phyloP scores from a whole-genome alignment of 345 rosid species.

The Lepidium africanum region DNA sequence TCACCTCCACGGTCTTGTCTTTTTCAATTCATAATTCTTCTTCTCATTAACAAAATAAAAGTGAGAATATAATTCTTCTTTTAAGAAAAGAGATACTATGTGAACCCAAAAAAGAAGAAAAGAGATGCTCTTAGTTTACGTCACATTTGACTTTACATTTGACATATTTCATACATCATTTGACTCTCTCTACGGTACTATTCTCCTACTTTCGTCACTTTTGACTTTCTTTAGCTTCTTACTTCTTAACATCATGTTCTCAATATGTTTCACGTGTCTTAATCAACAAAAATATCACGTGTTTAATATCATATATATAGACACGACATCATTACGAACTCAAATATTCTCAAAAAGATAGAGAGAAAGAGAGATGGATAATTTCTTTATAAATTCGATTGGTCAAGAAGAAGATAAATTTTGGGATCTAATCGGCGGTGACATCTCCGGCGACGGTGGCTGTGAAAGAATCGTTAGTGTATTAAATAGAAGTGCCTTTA shows the following conservation, averaged over 20 bases:
- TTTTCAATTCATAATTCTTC: not conserved
- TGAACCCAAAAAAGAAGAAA: too few species aligned
- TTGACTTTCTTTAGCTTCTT: too few species aligned
- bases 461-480: not conserved
- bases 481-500: constrained; percentile 38
- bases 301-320: not conserved
- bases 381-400: constrained; percentile 16
- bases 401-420: constrained; percentile 18
- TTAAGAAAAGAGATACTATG: not conserved
- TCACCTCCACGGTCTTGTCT: not conserved
- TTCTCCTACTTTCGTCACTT: not conserved
- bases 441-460: not conserved
- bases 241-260: not conserved
- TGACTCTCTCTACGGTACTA: not conserved
- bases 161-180: too few species aligned
- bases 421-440: constrained; percentile 22
- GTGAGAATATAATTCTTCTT: too few species aligned
- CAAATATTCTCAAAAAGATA: not conserved
- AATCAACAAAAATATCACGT: not conserved
- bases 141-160: too few species aligned
- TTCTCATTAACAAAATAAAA: too few species aligned
- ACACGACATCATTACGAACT: not conserved
- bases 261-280: not conserved
- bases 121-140: too few species aligned
- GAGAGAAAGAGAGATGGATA: constrained; percentile 2